Conservation (phyloP, 345 rosid species). For the Punica granatum region DNA sequence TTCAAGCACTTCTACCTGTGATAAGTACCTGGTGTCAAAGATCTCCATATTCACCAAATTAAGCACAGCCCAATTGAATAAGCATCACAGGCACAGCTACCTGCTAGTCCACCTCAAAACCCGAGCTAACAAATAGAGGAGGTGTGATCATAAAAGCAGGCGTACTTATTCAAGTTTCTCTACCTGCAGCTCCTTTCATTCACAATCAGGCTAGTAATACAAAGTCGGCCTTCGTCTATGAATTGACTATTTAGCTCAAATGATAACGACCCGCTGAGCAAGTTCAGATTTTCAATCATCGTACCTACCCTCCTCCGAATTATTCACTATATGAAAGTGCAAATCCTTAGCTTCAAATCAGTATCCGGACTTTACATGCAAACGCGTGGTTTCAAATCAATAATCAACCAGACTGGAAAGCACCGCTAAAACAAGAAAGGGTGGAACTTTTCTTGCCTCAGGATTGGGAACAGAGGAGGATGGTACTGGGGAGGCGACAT, state of each 20-base stretch:
- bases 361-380: not conserved
- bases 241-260: not conserved
- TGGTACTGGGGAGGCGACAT: constrained; percentile 65
- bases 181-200: not conserved
- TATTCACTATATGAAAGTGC: not conserved
- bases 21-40: not conserved
- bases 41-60: not conserved
- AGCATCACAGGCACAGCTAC: not conserved
- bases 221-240: not conserved
- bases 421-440: not conserved
- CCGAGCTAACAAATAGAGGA: not conserved
- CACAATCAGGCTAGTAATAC: not conserved
- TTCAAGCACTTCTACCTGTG: constrained; percentile 20
- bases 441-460: constrained; percentile 16
- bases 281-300: not conserved
- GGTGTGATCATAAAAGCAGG: not conserved
- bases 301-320: not conserved
- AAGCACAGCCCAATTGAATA: not conserved
- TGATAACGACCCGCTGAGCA: not conserved
- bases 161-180: not conserved
- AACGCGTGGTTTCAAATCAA: no score
- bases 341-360: not conserved
- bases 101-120: not conserved
- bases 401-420: not conserved
- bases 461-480: constrained; percentile 15